Conservation (phyloP, 495 filamentous ascomycete genomes). For the Daldinia decipiens region DNA sequence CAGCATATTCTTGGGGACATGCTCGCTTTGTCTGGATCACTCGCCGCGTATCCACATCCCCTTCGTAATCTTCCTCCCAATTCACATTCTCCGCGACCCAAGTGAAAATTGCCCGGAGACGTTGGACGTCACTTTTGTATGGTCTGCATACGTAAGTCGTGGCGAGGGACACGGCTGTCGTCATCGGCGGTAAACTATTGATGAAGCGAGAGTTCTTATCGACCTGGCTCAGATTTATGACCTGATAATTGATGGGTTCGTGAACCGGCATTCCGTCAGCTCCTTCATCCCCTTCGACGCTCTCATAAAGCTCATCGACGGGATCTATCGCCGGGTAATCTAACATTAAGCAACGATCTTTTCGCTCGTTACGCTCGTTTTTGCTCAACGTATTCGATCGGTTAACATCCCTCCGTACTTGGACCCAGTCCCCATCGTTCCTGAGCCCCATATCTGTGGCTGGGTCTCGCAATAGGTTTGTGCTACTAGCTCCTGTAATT, state of each 20-base stretch:
- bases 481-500: constrained; percentile 57
- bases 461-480: constrained; percentile 56
- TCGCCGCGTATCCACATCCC: constrained; percentile 77
- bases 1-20: constrained; percentile 89
- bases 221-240: constrained; percentile 82
- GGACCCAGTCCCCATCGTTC: constrained; percentile 85
- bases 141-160: constrained; percentile 94
- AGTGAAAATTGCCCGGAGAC: constrained; percentile 91
- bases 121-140: constrained; percentile 93
- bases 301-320: constrained; percentile 85
- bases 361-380: constrained; percentile 85
- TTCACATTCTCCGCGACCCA: constrained; percentile 95
- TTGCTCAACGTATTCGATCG: constrained; percentile 90
- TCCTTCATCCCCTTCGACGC: constrained; percentile 90
- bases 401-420: constrained; percentile 94
- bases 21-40: constrained; percentile 87
- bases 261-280: constrained; percentile 82
- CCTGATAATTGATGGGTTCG: constrained; percentile 84
- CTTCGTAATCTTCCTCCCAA: constrained; percentile 95
- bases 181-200: constrained; percentile 87
- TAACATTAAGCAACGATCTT: constrained; percentile 95
- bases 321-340: constrained; percentile 88
- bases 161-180: constrained; percentile 82
- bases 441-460: constrained; percentile 75
- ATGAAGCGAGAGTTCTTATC: constrained; percentile 97